phyloP scores from a whole-genome alignment of 768 basidiomycete species.

The Dentipellis fragilis region DNA sequence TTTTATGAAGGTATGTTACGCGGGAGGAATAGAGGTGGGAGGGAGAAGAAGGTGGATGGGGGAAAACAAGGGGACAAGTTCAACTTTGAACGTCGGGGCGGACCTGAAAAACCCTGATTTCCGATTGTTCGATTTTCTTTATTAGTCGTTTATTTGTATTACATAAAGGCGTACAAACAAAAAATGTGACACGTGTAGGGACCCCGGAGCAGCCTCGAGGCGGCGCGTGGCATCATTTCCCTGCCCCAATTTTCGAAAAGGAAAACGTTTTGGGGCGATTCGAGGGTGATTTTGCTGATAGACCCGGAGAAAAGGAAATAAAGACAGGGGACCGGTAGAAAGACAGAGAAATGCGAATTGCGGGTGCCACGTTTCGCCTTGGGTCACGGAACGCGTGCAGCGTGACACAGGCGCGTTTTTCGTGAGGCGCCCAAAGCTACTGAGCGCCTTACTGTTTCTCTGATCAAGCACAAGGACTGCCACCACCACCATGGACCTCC shows the following conservation, averaged over 20 bases:
- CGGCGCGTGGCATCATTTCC: slow-evolving; percentile 5
- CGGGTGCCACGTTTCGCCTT: not conserved
- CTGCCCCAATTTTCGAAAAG: slow-evolving; percentile 8
- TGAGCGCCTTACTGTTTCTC: not conserved
- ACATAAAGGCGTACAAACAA: slow-evolving; percentile 19
- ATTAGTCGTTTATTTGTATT: slow-evolving; percentile 13
- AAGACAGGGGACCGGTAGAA: not conserved
- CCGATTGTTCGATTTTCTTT: slow-evolving; percentile 18
- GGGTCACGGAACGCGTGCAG: slow-evolving; percentile 4
- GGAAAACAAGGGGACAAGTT: slow-evolving; percentile 17
- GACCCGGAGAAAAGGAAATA: not conserved
- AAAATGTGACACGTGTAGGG: slow-evolving; percentile 15
- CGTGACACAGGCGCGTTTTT: not conserved
- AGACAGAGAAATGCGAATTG: not conserved
- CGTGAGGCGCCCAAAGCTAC: not conserved
- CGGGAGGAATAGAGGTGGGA: slow-evolving; percentile 15
- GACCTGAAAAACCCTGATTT: slow-evolving; percentile 11
- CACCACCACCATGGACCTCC: slow-evolving; percentile 36
- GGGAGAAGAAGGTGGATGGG: slow-evolving; percentile 11
- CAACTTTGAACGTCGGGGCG: slow-evolving; percentile 17
- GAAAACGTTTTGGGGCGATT: not conserved
- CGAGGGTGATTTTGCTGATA: not conserved
- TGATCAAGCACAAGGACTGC: not conserved
- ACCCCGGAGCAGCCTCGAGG: slow-evolving; percentile 5
- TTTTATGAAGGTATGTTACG: slow-evolving; percentile 15